Conservation (phyloP, 1,284 basidiomycete species). For the Thecaphora thlaspeos region DNA sequence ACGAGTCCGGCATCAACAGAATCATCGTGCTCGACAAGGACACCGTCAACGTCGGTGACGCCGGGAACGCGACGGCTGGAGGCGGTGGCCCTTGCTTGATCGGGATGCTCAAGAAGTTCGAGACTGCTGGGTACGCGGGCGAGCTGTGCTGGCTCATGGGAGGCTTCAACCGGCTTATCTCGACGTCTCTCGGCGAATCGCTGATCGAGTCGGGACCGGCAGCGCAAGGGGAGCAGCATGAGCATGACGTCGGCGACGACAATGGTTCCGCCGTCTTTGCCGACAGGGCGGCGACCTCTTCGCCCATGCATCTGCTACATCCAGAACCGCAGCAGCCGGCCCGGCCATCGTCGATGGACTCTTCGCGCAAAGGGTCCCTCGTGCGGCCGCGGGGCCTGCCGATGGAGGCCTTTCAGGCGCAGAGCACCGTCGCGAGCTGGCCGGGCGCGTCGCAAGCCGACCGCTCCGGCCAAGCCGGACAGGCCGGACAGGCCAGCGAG, state of each 20-base stretch:
- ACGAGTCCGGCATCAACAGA: constrained; percentile 30
- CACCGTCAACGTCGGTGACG: constrained; percentile 33
- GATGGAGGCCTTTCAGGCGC: constrained; percentile 45
- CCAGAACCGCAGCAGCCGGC: no score
- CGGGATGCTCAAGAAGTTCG: constrained; percentile 55
- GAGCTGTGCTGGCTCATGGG: constrained; percentile 54
- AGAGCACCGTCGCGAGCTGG: constrained; percentile 36
- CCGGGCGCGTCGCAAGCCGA: constrained; percentile 10
- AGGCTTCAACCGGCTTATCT: constrained; percentile 45
- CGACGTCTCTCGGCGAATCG: constrained; percentile 15
- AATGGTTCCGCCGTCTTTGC: no score
- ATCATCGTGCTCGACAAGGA: constrained; percentile 54
- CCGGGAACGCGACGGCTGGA: constrained; percentile 48
- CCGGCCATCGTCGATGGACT: background rate
- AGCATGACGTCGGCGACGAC: no score
- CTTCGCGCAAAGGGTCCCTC: constrained; percentile 12
- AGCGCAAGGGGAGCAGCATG: no score
- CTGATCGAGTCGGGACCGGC: constrained; percentile 23
- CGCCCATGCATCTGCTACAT: no score
- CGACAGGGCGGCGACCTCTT: no score
- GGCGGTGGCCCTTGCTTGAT: constrained; percentile 52
- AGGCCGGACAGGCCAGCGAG: no score
- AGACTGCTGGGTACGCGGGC: constrained; percentile 45
- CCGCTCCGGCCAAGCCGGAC: background rate
- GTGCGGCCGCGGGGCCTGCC: constrained; percentile 49